Evolutionary conservation across 768 basidiomycete genomes (phyloP), one percentile per base, ranked within the genome.

Genomic region (Psilocybe cyanescens): DNA sequence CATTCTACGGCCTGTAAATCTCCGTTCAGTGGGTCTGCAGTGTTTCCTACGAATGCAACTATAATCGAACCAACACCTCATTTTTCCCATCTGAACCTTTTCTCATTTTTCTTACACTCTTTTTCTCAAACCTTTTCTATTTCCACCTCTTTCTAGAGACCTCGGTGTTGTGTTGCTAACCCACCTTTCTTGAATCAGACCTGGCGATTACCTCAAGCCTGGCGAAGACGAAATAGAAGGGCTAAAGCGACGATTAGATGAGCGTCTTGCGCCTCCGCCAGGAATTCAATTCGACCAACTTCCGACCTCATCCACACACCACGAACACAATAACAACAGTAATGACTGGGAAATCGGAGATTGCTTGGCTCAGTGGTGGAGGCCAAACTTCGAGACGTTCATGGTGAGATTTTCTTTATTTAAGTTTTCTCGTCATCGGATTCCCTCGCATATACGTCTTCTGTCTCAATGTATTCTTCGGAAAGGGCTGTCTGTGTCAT

Each of bases 381-480:
- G 97, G 52, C 97, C 97, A 0, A 97, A 97, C 71, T 99, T 97
- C 67, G 97, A 99, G 79, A 96, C 95, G 0, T 99, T 99, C 77
- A 96, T 97, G 91, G 96, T 97, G 67, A 70, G 90, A 83, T 6
- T 29, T 56, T 35, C n/a, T 31, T 9, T 28, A 24, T 49, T 6
- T 16, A 16, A 6, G 45, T 44, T 8, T 24, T 24, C 24, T 37
- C 31, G 14, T 17, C 29, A 35, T 11, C 2, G 9, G 35, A 16
- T 8, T 6, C 16, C 17, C 17, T 47, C 46, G 8, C 24, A 35
- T 31, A 12, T 49, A 39, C 16, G 14, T 24, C 30, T 49, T 48
- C 35, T 24, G 24, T 0, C 24, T 24, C 24, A 24, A 24, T 24
- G 24, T 24, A 7, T 51, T 39, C 29, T 14, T 6, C 33, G 33